Conservation (phyloP, 768 basidiomycete genomes). For the Trametes cinnabarina region DNA sequence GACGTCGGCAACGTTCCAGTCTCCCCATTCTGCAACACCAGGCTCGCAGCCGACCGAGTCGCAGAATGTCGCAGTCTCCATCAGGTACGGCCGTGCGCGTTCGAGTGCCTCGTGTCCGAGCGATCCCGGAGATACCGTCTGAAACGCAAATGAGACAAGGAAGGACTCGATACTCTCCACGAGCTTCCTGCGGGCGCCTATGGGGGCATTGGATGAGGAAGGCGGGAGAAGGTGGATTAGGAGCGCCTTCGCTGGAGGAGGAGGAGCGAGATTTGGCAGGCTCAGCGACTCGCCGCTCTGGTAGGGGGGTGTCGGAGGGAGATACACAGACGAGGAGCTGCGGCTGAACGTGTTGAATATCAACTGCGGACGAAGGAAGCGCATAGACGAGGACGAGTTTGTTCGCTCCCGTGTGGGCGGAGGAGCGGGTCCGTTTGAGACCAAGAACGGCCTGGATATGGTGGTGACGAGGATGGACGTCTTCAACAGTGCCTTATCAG, state of each 20-base stretch:
- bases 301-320: constrained; percentile 10
- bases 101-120: constrained; percentile 16
- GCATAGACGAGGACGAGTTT: constrained; percentile 6
- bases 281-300: constrained; percentile 16
- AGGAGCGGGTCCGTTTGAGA: constrained; percentile 13
- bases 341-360: constrained; percentile 10
- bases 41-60: constrained; percentile 22
- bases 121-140: constrained; percentile 6
- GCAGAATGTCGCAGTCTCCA: constrained; percentile 27
- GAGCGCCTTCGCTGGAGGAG: constrained; percentile 21
- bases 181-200: constrained; percentile 28
- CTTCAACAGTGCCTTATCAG: constrained; percentile 37
- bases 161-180: constrained; percentile 39
- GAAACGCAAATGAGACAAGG: constrained; percentile 35
- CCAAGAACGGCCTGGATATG: constrained; percentile 37
- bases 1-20: constrained; percentile 36
- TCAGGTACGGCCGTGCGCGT: constrained; percentile 30
- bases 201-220: constrained; percentile 9
- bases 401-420: not conserved
- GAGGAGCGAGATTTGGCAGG: not conserved
- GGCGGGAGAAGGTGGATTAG: constrained; percentile 34
- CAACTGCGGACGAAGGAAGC: constrained; percentile 12
- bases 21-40: constrained; percentile 15
- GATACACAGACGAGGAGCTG: constrained; percentile 13
- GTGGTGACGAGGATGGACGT: constrained; percentile 41